Base-by-base conservation (phyloP, 2,329 filamentous ascomycete genomes). In the Fusarium phyllophilum region DNA sequence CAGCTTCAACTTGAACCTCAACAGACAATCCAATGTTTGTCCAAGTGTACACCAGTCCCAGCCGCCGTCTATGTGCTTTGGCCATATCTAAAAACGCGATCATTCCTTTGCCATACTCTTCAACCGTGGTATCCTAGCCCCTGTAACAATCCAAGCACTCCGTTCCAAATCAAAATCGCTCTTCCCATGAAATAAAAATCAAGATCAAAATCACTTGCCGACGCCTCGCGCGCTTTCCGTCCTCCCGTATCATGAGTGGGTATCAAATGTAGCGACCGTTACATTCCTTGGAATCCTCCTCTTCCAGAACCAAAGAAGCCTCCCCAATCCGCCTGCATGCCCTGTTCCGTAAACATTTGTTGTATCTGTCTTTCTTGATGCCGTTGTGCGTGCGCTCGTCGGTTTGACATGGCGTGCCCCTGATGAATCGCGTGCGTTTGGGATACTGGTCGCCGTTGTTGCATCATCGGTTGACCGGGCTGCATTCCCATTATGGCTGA, bases 281-380 rank as follows among this genome's bases (percentile, higher is more conserved):
- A 85, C 81, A 84, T 83, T 68, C 83, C 83, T 77, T 84, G 83
- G 77, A 84, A 84, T 75, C 81, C 81, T 73, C 83, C 82, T 75
- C 83, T 77, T 68, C 83, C 83, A 64, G 82, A 83, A 57, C 84
- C 84, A 77, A 86, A 85, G 73, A 86, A 84, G 75, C 84, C 83
- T 57, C 83, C 83, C 83, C 85, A 87, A 66, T 86, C 84, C 38
- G 83, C 81, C 69, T 83, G 82, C 79, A 85, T 85, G 66, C 81
- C 83, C 70, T 85, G 82, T 63, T 85, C 82, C 61, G 84, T 84
- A 79, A 88, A 84, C 79, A 88, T 85, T 42, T 87, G 86, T 62
- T 87, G 85, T 72, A 87, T 86, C 42, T 86, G 82, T 68, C 80
- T 79, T 71, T 83, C 82, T 68, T 82, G 82, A 58, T 82, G 82